Evolutionary conservation across 345 rosid genomes (phyloP), one percentile per base, ranked within the genome.

Genomic region (Gossypium raimondii): DNA sequence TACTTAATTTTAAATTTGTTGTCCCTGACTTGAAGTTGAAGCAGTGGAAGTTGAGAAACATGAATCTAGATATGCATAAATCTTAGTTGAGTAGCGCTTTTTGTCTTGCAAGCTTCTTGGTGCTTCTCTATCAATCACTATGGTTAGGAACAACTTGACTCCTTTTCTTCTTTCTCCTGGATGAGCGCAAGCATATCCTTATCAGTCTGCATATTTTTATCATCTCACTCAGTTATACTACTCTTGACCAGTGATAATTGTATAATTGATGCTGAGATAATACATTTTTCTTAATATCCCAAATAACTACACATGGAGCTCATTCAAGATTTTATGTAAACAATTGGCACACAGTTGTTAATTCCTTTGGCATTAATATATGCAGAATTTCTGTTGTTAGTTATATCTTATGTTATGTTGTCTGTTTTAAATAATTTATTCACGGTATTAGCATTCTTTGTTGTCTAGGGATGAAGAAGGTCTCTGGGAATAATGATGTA

Each of bases 381-480:
- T 5, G 41, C 41, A 5, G 7, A 34, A 34, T 34, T 34, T 34
- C 41, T 70, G 24, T 29, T 13, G 25, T 73, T 17, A 24, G 11
- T 45, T 53, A 16, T 57, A 47, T 73, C 47, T 61, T 61, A 27
- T 72, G n/a, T 48, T 78, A 27, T 75, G 22, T 25, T 53, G 45
- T 72, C 59, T 57, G 17, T 57, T 66, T 66, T 67, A 41, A 34
- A 69, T 56, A 41, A 41, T 29, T 66, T 56, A 44, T 47, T 20
- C 20, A 12, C 22, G 64, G 27, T 55, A 60, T 71, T 77, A 63
- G 61, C 65, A 61, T 81, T 77, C 20, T 75, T 50, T 67, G 62
- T 76, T 73, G 73, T 75, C 55, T 77, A 93, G 96, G 98, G 75
- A 75, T 88, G 74, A 88, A 82, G 84, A 79, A 79, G 82, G 82